Base-by-base conservation (phyloP, 495 filamentous ascomycete genomes). In the Neurospora cerealis region DNA sequence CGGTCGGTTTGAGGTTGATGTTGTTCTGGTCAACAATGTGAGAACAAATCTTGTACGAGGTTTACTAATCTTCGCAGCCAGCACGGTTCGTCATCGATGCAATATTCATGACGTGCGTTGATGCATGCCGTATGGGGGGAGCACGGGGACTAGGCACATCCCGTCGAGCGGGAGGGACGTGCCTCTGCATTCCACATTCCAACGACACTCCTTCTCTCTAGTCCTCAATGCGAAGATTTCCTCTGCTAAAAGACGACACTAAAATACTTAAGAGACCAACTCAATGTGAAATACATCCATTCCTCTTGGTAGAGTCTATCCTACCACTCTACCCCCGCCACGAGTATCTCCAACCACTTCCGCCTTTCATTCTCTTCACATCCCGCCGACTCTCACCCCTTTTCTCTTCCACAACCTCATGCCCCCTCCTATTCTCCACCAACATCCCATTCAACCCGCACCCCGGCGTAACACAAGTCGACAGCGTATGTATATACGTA, bases 401-500 rank as follows among this genome's bases (percentile, higher is more conserved):
- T 3, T n/a, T 46, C 8, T 0, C 17, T 0, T 3, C 4, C 44
- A 1, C 44, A 21, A 4, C 9, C n/a, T 0, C 8, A 48, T 48
- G n/a, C 44, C 44, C 21, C 19, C n/a, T 48, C 44, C 11, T 21
- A 9, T 48, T 21, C 8, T 48, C n/a, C 9, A 10, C 44, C 3
- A 48, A 8, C 8, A n/a, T 21, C 8, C 44, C n/a, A 2, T 48
- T 48, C 44, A 48, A 11, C 8, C n/a, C 44, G 5, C 44, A 21
- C 2, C 44, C 19, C n/a, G 44, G 44, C 8, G 19, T 21, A 8
- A 21, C 44, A 21, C 19, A 21, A 7, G 19, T 48, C 44, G 44
- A 48, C 8, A 48, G 4, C 8, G 81, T 83, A 62, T 84, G 81
- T 9, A 84, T 79, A 71, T 80, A 83, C 34, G 77, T 72, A 8